Conservation (phyloP, 225 moss, liverwort and hornwort species). For the Asterella californica region DNA sequence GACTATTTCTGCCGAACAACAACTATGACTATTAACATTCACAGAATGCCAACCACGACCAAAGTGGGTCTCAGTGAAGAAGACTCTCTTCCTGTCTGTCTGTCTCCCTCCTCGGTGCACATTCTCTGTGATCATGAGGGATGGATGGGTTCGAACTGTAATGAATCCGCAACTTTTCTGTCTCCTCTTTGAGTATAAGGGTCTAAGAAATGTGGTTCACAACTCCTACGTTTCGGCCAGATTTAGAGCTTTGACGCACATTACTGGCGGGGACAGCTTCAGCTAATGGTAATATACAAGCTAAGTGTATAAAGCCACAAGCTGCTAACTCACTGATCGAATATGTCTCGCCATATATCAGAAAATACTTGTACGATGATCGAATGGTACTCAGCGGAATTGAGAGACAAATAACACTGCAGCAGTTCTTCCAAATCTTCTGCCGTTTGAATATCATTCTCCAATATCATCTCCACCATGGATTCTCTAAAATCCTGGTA, state of each 20-base stretch:
- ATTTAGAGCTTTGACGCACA: background rate
- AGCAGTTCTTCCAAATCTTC: constrained; percentile 73
- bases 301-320: background rate
- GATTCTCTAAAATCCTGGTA: constrained; percentile 81
- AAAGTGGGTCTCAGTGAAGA: background rate
- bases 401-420: constrained; percentile 83
- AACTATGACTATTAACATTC: background rate
- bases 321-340: constrained; percentile 27
- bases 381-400: constrained; percentile 69
- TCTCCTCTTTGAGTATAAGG: background rate
- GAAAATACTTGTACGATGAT: constrained; percentile 82
- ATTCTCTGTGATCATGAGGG: background rate
- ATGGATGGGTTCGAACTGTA: background rate
- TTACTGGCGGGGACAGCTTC: background rate
- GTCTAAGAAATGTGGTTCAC: background rate
- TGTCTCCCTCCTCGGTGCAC: background rate
- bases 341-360: constrained; percentile 84
- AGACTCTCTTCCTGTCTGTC: background rate
- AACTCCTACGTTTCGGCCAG: background rate
- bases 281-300: constrained; percentile 1
- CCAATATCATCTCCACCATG: constrained; percentile 86
- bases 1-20: background rate
- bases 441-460: constrained; percentile 66
- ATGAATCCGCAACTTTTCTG: constrained; percentile 1
- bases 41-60: constrained; percentile 4